These are phyloP conservation scores for Rhodotorula glutinis DNA, from an alignment of 1,284 basidiomycete genomes.

Conservation along the genomic window DNA sequence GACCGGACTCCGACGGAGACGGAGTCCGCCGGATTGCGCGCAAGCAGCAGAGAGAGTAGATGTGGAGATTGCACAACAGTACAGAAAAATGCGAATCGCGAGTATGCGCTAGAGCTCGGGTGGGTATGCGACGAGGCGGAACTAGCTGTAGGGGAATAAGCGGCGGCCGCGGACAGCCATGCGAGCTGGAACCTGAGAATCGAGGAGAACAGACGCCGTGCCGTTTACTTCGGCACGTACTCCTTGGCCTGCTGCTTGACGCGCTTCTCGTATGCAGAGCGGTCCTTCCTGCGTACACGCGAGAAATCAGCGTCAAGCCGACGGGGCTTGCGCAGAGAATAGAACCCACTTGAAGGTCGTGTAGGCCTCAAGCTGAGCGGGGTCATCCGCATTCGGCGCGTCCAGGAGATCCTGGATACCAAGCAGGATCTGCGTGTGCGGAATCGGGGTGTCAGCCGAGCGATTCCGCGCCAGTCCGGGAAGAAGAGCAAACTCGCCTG, in stretches of 20 bases:
- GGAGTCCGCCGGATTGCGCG: neutral
- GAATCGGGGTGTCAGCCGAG: neutral
- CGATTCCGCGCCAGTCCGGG: neutral
- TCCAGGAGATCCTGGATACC: conserved; percentile 54
- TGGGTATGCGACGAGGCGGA: no score
- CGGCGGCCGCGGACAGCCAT: no score
- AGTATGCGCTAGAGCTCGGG: no score
- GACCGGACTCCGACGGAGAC: neutral
- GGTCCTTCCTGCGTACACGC: conserved; percentile 29
- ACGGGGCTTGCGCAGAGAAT: neutral
- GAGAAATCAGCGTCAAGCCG: neutral
- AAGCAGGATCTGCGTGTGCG: conserved; percentile 68
- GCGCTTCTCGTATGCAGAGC: conserved; percentile 31
- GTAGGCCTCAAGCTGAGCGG: conserved; percentile 45
- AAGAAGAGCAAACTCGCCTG: conserved; percentile 60
- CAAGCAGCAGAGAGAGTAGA: no score
- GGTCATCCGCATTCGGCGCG: conserved; percentile 44
- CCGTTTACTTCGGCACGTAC: conserved; percentile 25
- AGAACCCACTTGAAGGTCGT: conserved; percentile 33
- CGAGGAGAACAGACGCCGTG: no score
- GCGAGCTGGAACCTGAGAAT: no score
- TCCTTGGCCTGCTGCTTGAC: conserved; percentile 35
- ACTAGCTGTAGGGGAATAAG: no score
- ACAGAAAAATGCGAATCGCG: no score
- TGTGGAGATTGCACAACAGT: no score